These are phyloP conservation scores for Coemansia javaensis DNA, from an alignment of 192 early-diverging fungal species.

Conservation along the genomic window DNA sequence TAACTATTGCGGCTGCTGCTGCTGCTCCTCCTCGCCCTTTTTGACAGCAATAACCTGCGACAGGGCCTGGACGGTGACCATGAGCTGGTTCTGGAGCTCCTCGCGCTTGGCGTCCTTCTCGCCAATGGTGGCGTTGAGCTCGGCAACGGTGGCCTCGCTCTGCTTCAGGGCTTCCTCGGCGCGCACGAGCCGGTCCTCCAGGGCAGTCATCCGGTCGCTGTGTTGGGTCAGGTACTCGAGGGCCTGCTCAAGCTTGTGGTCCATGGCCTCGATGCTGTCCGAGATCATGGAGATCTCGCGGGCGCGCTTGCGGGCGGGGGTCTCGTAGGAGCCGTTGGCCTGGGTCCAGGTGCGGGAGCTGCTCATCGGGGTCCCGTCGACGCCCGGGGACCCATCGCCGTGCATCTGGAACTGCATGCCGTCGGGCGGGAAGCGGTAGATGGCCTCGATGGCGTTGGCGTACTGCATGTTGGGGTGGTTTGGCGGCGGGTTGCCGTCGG, in stretches of 20 bases:
- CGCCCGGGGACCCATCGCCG: slow-evolving; percentile 29
- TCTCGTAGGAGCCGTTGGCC: slow-evolving; percentile 49
- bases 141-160: slow-evolving; percentile 34
- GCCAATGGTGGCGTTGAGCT: slow-evolving; percentile 34
- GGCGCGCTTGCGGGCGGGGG: slow-evolving; percentile 47
- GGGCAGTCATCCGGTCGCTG: slow-evolving; percentile 32
- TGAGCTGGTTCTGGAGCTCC: slow-evolving; percentile 47
- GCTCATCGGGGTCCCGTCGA: slow-evolving; percentile 14
- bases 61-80: slow-evolving; percentile 49
- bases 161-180: slow-evolving; percentile 47
- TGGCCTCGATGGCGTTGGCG: slow-evolving; percentile 40
- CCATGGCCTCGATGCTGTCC: slow-evolving; percentile 41
- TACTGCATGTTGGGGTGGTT: slow-evolving; percentile 40
- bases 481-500: slow-evolving; percentile 45
- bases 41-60: slow-evolving; percentile 45
- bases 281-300: slow-evolving; percentile 35
- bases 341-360: slow-evolving; percentile 43
- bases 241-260: slow-evolving; percentile 44
- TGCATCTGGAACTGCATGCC: slow-evolving; percentile 24
- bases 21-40: slow-evolving; percentile 34
- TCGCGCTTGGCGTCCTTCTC: slow-evolving; percentile 51
- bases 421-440: slow-evolving; percentile 51
- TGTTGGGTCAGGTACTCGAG: slow-evolving; percentile 45
- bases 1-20: slow-evolving; percentile 10
- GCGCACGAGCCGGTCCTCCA: slow-evolving; percentile 39